phyloP scores from a whole-genome alignment of 1,284 basidiomycete genomes.

The Gomphus bonarii region DNA sequence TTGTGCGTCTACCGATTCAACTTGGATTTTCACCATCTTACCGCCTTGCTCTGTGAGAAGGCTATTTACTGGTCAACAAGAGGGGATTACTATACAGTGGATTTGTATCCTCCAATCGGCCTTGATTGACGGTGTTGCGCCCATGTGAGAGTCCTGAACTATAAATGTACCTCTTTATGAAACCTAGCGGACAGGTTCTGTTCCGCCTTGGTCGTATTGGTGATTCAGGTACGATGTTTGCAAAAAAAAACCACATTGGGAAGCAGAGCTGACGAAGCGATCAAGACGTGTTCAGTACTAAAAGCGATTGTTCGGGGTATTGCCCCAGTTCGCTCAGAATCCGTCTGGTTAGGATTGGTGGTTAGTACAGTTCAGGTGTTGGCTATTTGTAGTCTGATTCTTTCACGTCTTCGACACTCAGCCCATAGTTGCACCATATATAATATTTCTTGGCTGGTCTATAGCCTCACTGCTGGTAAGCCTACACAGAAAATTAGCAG shows the following conservation, averaged over 20 bases:
- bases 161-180: not conserved
- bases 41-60: not conserved
- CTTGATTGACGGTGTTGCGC: not conserved
- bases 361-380: not conserved
- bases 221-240: not conserved
- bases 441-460: not conserved
- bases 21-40: not conserved
- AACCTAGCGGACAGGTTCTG: not conserved
- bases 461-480: not conserved
- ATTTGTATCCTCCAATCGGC: not conserved
- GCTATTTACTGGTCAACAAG: not conserved
- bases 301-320: not conserved
- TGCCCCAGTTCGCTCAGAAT: not conserved
- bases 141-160: not conserved
- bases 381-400: not conserved
- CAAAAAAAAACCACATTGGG: no score
- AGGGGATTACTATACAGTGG: not conserved
- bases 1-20: not conserved
- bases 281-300: not conserved
- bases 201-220: not conserved
- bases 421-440: not conserved
- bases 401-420: not conserved
- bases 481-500: not conserved
- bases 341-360: not conserved
- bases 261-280: not conserved